Conservation (phyloP, 345 rosid genomes). For the Salix purpurea region DNA sequence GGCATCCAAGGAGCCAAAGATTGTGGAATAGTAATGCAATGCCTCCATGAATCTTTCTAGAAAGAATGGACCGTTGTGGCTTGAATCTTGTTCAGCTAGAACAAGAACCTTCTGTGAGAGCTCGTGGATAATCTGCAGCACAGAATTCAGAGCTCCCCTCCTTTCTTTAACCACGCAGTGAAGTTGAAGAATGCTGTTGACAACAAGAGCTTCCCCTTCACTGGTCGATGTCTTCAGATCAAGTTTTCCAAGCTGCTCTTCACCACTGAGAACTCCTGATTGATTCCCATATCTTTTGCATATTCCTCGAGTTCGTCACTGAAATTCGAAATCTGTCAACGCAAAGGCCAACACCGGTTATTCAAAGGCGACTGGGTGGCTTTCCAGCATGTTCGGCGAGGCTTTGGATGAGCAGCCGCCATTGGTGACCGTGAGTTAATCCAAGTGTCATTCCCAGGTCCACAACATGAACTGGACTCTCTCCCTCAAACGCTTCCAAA, state of each 20-base stretch:
- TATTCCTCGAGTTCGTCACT: conserved; percentile 38
- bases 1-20: conserved; percentile 49
- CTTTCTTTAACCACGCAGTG: conserved; percentile 66
- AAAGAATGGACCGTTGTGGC: conserved; percentile 64
- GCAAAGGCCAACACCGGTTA: conserved; percentile 46
- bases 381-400: conserved; percentile 39
- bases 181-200: conserved; percentile 60
- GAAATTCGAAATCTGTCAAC: conserved; percentile 26
- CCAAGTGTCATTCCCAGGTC: conserved; percentile 69
- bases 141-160: conserved; percentile 54
- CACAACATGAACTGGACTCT: conserved; percentile 58
- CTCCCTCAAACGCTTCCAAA: conserved; percentile 86
- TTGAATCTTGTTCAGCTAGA: conserved; percentile 59
- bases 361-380: conserved; percentile 38
- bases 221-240: conserved; percentile 32
- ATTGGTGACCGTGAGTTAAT: conserved; percentile 50
- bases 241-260: conserved; percentile 49
- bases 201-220: conserved; percentile 45
- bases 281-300: conserved; percentile 36
- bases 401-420: conserved; percentile 51
- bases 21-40: conserved; percentile 56
- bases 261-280: conserved; percentile 40
- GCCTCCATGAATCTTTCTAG: conserved; percentile 68
- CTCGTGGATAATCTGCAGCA: conserved; percentile 43
- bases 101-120: conserved; percentile 49